Base-by-base conservation (phyloP, 208 protist genomes). In the Crithidia fasciculata region DNA sequence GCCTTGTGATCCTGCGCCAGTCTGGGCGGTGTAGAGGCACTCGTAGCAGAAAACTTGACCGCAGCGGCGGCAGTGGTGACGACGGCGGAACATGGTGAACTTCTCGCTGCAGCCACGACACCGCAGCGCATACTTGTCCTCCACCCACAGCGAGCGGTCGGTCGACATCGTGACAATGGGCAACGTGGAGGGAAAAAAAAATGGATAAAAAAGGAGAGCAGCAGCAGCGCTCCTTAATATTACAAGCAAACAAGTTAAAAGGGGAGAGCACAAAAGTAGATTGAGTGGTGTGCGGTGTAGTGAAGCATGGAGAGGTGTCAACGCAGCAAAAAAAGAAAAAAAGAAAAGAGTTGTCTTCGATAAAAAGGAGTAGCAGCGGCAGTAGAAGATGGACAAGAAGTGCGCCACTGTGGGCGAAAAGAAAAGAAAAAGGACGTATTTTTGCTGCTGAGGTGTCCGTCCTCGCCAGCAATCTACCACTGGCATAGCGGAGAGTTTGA, bases 11-110 rank as follows among this genome's bases (percentile, higher is more conserved):
- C 52, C 18, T 3, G 69, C 72, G 19, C 50, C 18, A 10, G 50
- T n/a, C 12, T 63, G 55, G 3, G 65, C 63, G 18, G 68, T 64
- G 71, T 84, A 52, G 8, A 96, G 80, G 54, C 91, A 96, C 47
- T 84, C 59, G 49, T 78, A 67, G 66, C 91, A 96, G 64, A 94
- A 96, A 3, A 96, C 78, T 66, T 94, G 89, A 4, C 91, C 91
- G 57, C 91, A 96, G 50, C 86, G 72, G 2, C 91, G 79, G 70
- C 91, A 96, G 70, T 96, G 91, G 69, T 96, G 91, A 8, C 84
- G 83, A 13, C 91, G 85, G 8, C 85, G 75, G 18, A 93, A 59
- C n/a, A 90, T 57, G 1, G 78, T 84, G 66, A 96, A 96, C 63
- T 72, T 75, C 39, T 80, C 72, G 8, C 82, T 62, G 63, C 91